These are phyloP conservation scores for Leccinum aurantiacum DNA, from an alignment of 768 basidiomycete genomes.

Conservation along the genomic window DNA sequence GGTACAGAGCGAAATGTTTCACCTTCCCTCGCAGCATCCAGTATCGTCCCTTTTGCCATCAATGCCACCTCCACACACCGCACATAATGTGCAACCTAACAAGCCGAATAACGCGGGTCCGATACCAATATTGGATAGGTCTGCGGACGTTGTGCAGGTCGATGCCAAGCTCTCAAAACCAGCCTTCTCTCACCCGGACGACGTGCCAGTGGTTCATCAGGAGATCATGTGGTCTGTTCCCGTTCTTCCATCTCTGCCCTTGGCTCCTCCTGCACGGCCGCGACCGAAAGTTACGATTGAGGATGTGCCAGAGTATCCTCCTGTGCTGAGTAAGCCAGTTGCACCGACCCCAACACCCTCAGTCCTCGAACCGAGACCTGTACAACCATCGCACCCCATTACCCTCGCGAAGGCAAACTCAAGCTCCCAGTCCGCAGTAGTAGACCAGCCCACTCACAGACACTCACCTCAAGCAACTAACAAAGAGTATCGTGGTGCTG, in stretches of 20 bases:
- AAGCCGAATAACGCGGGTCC: slow-evolving; percentile 3
- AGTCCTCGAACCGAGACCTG: slow-evolving; percentile 9
- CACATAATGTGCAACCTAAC: slow-evolving; percentile 9
- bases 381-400: slow-evolving; percentile 9
- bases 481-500: slow-evolving; percentile 22
- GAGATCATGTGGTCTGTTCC: slow-evolving; percentile 11
- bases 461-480: slow-evolving; percentile 24
- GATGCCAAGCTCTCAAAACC: slow-evolving; percentile 10
- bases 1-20: slow-evolving; percentile 28
- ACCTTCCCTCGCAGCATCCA: slow-evolving; percentile 13
- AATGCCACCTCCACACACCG: background rate
- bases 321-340: slow-evolving; percentile 13
- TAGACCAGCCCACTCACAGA: slow-evolving; percentile 13
- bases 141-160: background rate
- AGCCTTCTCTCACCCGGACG: slow-evolving; percentile 6
- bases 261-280: slow-evolving; percentile 4
- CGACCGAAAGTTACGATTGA: slow-evolving; percentile 33
- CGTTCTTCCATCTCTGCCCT: slow-evolving; percentile 12
- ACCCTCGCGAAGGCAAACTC: slow-evolving; percentile 1
- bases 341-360: slow-evolving; percentile 4
- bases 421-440: slow-evolving; percentile 6
- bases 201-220: slow-evolving; percentile 10
- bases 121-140: background rate
- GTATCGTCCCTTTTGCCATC: background rate
- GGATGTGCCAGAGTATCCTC: slow-evolving; percentile 28